Conservation (phyloP, 1,284 basidiomycete genomes). For the Cryptococcus sp. region DNA sequence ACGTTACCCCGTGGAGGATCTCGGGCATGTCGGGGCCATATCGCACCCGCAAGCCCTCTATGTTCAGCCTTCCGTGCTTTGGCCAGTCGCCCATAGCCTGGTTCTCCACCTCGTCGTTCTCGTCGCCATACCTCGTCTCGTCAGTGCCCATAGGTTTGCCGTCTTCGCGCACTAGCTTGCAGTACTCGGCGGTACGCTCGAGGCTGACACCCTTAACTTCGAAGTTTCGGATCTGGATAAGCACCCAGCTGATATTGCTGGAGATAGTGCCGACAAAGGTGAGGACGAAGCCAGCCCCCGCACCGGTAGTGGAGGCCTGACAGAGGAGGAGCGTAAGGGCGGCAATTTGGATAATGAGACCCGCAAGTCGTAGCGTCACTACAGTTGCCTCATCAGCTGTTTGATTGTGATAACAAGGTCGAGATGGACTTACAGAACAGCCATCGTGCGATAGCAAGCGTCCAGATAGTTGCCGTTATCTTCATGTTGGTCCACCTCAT, state of each 20-base stretch:
- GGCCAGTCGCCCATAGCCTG: slow-evolving; percentile 54
- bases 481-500: slow-evolving; percentile 30
- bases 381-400: neutral
- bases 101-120: neutral
- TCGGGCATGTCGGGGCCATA: slow-evolving; percentile 52
- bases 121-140: neutral
- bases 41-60: slow-evolving; percentile 46
- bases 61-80: slow-evolving; percentile 42
- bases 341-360: slow-evolving; percentile 21
- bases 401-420: neutral
- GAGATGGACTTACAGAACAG: slow-evolving; percentile 19
- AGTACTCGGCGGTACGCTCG: slow-evolving; percentile 66
- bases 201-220: slow-evolving; percentile 50
- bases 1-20: slow-evolving; percentile 52
- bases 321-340: slow-evolving; percentile 25
- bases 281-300: slow-evolving; percentile 33
- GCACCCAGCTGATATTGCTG: slow-evolving; percentile 16
- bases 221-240: slow-evolving; percentile 33
- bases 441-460: slow-evolving; percentile 21
- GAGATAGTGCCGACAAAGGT: slow-evolving; percentile 27
- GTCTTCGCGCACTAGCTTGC: slow-evolving; percentile 52
- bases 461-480: slow-evolving; percentile 21
- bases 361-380: slow-evolving; percentile 24
- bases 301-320: slow-evolving; percentile 21
- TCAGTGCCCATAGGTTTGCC: slow-evolving; percentile 10